These are phyloP conservation scores for Casuarina cunninghamiana DNA, from an alignment of 306 rosid genomes.

Conservation along the genomic window DNA sequence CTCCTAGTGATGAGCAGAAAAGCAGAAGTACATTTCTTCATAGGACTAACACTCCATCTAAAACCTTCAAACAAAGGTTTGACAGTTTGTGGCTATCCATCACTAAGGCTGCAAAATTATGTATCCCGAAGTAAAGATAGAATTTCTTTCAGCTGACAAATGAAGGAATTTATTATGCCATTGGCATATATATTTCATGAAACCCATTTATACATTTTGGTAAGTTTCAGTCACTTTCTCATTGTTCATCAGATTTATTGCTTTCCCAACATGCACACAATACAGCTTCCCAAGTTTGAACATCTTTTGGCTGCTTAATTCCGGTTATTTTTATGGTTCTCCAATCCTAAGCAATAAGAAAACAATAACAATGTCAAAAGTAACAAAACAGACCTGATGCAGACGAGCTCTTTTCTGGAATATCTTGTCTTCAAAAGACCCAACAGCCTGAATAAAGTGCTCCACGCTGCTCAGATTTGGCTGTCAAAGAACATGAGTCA, in stretches of 20 bases:
- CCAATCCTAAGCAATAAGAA: neutral
- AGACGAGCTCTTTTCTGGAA: conserved; percentile 87
- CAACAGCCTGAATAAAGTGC: conserved; percentile 92
- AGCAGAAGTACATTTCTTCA: neutral
- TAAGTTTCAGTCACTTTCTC: too few species aligned
- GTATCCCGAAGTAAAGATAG: neutral
- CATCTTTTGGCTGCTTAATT: conserved; percentile 1
- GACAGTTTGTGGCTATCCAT: neutral
- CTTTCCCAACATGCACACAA: neutral
- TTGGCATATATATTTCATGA: too few species aligned
- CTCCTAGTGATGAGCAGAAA: neutral
- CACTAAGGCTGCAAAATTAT: neutral
- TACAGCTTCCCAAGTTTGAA: neutral
- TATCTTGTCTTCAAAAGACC: conserved; percentile 82
- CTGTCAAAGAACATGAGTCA: conserved; percentile 39
- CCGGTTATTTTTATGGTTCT: neutral
- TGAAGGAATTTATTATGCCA: too few species aligned
- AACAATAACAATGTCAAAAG: neutral
- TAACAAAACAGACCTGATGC: conserved; percentile 66
- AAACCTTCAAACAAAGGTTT: neutral
- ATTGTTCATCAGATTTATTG: neutral
- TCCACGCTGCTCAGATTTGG: conserved; percentile 76
- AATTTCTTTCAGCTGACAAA: too few species aligned
- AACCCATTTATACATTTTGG: too few species aligned
- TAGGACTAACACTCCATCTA: neutral